Base-by-base conservation (phyloP, 768 basidiomycete genomes). In the Daedaleopsis sinensis region DNA sequence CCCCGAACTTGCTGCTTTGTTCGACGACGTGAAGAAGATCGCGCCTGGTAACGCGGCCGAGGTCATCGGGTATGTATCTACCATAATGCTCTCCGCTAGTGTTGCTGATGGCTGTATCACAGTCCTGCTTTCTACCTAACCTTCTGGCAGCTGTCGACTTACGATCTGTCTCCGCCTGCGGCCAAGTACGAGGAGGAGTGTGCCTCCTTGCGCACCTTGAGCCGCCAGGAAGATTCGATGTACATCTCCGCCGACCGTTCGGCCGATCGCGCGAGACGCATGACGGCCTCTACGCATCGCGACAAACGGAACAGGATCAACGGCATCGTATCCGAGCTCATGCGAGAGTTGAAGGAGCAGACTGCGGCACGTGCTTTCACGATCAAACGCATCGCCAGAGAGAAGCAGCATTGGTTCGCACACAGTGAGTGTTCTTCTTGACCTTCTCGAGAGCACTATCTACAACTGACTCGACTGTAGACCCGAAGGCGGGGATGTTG, bases 131-230 rank as follows among this genome's bases (percentile, higher is more conserved):
- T 99, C 77, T 98, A 95, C 70, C 76, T 93, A 49, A 94, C 96
- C 3, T 99, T 98, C 77, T 99, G 97, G 97, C 96, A 98, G 72
- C 75, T 98, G 54, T 90, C 93, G 0, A 90, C 91, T 37, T 93
- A 94, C 68, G 97, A 99, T 73, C 81, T 98, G 37, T 77, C 85
- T 0, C 90, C 92, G 13, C 94, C 96, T 0, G 79, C 82, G 18
- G 70, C 84, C 7, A 85, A 84, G 61, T 99, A 98, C 63, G 88
- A 92, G 48, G 89, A 91, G 68, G 91, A 94, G 68, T 83, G 85
- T 35, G 79, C 83, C 24, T 77, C 80, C 16, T 72, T 93, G 35
- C 81, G 84, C 39, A 75, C 81, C 5, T 76, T 90, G 32, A 89
- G 87, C 68, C 84, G 83, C 3, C 82, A 88, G 67, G 90, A 91